Conservation (phyloP, 179 eudicot species). For the Camellia oleifera region DNA sequence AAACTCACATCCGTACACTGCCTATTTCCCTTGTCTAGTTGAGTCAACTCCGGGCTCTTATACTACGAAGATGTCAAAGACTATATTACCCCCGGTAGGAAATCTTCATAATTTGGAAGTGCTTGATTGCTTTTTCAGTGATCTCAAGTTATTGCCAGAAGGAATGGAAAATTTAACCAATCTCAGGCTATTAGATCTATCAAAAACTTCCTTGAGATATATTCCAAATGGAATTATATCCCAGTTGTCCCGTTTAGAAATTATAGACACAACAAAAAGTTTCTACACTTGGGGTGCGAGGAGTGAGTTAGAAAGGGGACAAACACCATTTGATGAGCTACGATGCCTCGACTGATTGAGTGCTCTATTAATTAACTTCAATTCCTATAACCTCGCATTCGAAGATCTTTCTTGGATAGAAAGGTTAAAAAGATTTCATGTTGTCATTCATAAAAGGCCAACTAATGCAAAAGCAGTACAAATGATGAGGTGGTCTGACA, state of each 20-base stretch:
- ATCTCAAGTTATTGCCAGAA: background rate
- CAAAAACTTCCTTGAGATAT: background rate
- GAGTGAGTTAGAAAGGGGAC: too few relatives aligned
- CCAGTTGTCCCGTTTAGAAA: constrained; percentile 10
- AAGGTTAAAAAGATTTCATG: background rate
- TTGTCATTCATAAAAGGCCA: background rate
- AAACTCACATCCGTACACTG: background rate
- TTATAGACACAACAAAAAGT: constrained; percentile 6
- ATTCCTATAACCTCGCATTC: background rate
- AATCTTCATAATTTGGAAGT: background rate
- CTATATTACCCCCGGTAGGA: constrained; percentile 10
- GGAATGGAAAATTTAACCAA: constrained; percentile 13
- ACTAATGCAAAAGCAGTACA: too few relatives aligned
- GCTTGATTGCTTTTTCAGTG: background rate
- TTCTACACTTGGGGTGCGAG: background rate
- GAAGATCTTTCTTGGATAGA: constrained; percentile 3
- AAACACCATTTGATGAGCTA: background rate
- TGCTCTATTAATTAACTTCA: background rate
- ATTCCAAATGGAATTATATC: constrained; percentile 4
- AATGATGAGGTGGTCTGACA: too few relatives aligned
- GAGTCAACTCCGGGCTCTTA: background rate
- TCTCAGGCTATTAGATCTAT: constrained; percentile 5
- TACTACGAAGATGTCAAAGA: background rate
- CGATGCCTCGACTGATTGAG: background rate
- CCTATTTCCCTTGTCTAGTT: background rate